These are phyloP conservation scores for Aspergillus glaucus DNA, from an alignment of 2,329 filamentous ascomycete genomes.

Conservation along the genomic window DNA sequence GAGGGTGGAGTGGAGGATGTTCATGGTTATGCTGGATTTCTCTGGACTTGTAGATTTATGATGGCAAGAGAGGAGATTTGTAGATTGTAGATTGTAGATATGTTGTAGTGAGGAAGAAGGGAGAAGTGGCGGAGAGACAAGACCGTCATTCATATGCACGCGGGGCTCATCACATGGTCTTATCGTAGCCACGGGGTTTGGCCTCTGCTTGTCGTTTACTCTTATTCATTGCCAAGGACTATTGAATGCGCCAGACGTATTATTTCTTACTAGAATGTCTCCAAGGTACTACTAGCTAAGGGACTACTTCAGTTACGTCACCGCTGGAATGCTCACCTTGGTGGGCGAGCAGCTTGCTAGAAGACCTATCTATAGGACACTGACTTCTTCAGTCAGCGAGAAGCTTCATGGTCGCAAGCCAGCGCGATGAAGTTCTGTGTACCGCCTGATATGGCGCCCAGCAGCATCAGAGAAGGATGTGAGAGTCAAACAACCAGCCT, in stretches of 20 bases:
- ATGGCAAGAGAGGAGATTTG: not conserved
- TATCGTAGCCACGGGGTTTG: not conserved
- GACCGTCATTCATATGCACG: not conserved
- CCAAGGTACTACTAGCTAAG: too few relatives aligned
- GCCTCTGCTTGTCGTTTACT: not conserved
- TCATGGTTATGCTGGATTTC: conserved; percentile 52
- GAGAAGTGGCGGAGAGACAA: conserved; percentile 6
- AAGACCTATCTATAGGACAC: too few relatives aligned
- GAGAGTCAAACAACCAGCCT: not conserved
- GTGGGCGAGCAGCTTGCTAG: too few relatives aligned
- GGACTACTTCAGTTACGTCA: too few relatives aligned
- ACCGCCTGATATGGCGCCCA: too few relatives aligned
- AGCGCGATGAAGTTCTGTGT: too few relatives aligned
- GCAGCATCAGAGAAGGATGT: too few relatives aligned
- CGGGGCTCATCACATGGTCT: not conserved
- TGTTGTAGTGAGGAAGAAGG: not conserved
- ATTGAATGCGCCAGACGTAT: not conserved
- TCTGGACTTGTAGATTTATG: conserved; percentile 1
- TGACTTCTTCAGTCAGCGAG: too few relatives aligned
- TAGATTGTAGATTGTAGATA: not conserved
- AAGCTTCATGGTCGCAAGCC: too few relatives aligned
- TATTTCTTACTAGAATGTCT: too few relatives aligned
- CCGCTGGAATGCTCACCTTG: too few relatives aligned
- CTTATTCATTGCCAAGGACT: not conserved
- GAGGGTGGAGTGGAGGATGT: conserved; percentile 85